These are phyloP conservation scores for Zymoseptoria tritici DNA, from an alignment of 2,329 filamentous ascomycete species.

Conservation along the genomic window DNA sequence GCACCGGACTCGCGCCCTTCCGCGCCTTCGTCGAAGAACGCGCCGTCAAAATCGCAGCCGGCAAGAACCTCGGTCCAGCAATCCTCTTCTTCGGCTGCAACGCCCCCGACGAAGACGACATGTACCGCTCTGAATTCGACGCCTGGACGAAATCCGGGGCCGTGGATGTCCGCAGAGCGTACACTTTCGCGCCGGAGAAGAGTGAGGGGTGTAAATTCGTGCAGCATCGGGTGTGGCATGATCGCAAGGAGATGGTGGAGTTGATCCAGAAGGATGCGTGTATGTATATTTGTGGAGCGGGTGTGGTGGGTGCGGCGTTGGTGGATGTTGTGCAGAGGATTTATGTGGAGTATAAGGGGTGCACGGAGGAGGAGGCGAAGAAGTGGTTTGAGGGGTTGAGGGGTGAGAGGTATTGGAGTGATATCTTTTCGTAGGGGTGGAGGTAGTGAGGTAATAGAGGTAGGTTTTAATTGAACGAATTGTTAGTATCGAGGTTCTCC, in stretches of 20 bases:
- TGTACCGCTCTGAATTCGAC: constrained; percentile 54
- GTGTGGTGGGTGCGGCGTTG: constrained; percentile 35
- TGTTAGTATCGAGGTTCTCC: too few relatives aligned
- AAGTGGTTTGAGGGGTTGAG: constrained; percentile 40
- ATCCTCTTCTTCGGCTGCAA: constrained; percentile 62
- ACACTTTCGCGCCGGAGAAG: constrained; percentile 38
- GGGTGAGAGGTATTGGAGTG: constrained; percentile 41
- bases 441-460: background rate
- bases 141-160: constrained; percentile 54
- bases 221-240: constrained; percentile 45
- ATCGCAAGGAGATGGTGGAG: constrained; percentile 38
- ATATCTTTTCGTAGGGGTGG: constrained; percentile 30
- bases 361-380: constrained; percentile 29
- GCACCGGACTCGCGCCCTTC: constrained; percentile 44
- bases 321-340: constrained; percentile 37
- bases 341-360: constrained; percentile 32
- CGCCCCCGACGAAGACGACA: constrained; percentile 46
- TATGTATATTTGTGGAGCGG: constrained; percentile 56
- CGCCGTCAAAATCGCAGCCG: constrained; percentile 34
- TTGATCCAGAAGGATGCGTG: constrained; percentile 46
- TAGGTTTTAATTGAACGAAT: too few relatives aligned
- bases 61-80: constrained; percentile 49
- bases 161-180: constrained; percentile 56
- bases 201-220: constrained; percentile 48
- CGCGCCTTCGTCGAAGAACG: constrained; percentile 38